phyloP scores from a whole-genome alignment of 108 stramenopile genomes.

The Nannochloropsis oceanica region DNA sequence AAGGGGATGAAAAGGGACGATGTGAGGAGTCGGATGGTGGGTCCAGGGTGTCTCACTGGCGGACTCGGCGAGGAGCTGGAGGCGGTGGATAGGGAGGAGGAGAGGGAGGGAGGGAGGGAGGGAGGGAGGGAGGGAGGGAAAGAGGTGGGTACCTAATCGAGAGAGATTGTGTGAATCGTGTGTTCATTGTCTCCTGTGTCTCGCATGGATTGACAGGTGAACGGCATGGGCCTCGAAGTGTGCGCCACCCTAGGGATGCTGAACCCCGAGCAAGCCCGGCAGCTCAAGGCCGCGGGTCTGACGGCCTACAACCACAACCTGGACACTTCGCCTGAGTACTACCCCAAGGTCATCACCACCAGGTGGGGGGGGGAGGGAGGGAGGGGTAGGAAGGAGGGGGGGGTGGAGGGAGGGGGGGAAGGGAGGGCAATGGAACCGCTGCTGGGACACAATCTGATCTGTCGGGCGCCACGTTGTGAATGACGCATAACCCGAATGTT shows the following conservation, averaged over 20 bases:
- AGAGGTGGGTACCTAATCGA: no score
- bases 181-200: neutral
- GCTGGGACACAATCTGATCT: neutral
- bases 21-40: neutral
- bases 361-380: neutral
- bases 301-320: slow-evolving; percentile 97
- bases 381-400: neutral
- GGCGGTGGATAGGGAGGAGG: no score
- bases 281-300: slow-evolving; percentile 88
- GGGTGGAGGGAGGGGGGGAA: no score
- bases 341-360: slow-evolving; percentile 53
- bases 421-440: neutral
- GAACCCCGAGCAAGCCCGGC: slow-evolving; percentile 76
- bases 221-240: slow-evolving; percentile 66
- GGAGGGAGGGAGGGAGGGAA: no score
- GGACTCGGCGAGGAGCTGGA: no score
- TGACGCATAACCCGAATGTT: neutral
- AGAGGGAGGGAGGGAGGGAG: no score
- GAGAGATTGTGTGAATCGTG: no score
- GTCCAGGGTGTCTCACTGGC: neutral
- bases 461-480: no score
- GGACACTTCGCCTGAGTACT: slow-evolving; percentile 89
- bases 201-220: neutral
- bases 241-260: slow-evolving; percentile 95
- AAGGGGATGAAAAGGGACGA: neutral